Percentiles rank a stretch among this genome's conserved stretches.
Conservation (phyloP, 768 basidiomycete species). For the Phylloporus arenicola region DNA sequence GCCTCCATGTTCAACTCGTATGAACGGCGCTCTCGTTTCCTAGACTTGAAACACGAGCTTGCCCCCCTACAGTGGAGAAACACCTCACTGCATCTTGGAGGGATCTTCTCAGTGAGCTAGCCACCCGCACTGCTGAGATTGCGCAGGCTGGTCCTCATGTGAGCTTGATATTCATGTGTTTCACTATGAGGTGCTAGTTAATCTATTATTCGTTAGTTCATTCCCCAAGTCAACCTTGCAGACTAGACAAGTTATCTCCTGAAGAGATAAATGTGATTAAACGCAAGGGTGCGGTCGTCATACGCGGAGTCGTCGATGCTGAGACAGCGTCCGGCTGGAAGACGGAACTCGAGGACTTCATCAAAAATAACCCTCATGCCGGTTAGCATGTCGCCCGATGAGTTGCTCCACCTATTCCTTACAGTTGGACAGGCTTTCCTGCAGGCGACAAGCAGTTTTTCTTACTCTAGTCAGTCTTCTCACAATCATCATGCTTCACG, state of each 20-base stretch:
- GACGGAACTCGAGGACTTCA: constrained; percentile 47
- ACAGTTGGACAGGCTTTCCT: constrained; percentile 40
- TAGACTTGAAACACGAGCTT: constrained; percentile 54
- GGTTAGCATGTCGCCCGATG: constrained; percentile 31
- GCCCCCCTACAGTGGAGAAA: constrained; percentile 44
- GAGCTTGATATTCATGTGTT: constrained; percentile 8
- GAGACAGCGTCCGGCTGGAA: constrained; percentile 56
- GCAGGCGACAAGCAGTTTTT: constrained; percentile 66
- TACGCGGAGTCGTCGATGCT: constrained; percentile 55
- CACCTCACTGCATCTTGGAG: constrained; percentile 51
- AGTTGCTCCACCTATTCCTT: not conserved
- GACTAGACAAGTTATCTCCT: constrained; percentile 43
- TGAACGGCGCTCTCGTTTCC: constrained; percentile 41
- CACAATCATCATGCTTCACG: constrained; percentile 21
- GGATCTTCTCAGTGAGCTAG: constrained; percentile 51
- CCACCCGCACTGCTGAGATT: constrained; percentile 40
- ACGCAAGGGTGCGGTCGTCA: constrained; percentile 54
- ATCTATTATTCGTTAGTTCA: constrained; percentile 34
- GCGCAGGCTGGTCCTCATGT: constrained; percentile 46
- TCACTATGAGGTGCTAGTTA: not conserved
- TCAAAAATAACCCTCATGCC: constrained; percentile 51
- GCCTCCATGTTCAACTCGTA: constrained; percentile 10
- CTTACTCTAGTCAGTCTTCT: constrained; percentile 53
- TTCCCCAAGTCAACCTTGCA: constrained; percentile 58
- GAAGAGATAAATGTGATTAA: constrained; percentile 48